Percentiles rank a stretch among this genome's conserved stretches.
Evolutionary conservation across 768 basidiomycete genomes (phyloP).

Genomic region (Phlebiopsis flavidoalba): DNA sequence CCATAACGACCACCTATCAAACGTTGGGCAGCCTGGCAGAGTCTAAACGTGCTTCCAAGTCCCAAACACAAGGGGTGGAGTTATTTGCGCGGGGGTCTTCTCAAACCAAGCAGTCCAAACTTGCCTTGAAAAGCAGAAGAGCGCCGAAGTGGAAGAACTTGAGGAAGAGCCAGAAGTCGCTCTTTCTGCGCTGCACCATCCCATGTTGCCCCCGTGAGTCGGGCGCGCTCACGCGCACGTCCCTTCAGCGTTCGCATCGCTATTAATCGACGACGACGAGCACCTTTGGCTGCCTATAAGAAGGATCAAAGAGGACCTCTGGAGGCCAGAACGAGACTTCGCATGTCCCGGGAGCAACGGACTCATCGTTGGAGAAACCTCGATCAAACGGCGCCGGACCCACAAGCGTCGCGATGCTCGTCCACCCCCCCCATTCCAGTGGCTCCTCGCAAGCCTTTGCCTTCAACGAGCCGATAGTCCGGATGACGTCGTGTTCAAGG

Average conservation of each 20-base stretch:
- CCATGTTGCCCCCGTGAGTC: constrained; percentile 53
- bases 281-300: background rate
- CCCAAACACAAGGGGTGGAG: background rate
- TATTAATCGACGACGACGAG: constrained; percentile 49
- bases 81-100: constrained; percentile 11
- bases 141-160: constrained; percentile 41
- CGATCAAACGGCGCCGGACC: constrained; percentile 11
- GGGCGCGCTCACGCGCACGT: constrained; percentile 59
- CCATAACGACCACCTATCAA: constrained; percentile 80
- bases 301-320: background rate
- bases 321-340: constrained; percentile 4
- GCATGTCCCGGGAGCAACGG: constrained; percentile 7
- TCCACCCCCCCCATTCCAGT: constrained; percentile 32
- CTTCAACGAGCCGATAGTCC: constrained; percentile 86
- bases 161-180: constrained; percentile 34
- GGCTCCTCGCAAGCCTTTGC: constrained; percentile 42
- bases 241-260: constrained; percentile 56
- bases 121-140: constrained; percentile 70
- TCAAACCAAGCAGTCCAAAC: constrained; percentile 56
- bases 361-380: constrained; percentile 19
- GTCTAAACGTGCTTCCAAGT: constrained; percentile 17
- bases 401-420: constrained; percentile 15
- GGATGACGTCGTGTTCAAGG: constrained; percentile 81
- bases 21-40: constrained; percentile 55
- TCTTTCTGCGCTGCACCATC: constrained; percentile 32